Evolutionary conservation across 148 eudicot species (phyloP), one percentile per base, ranked within the genome.

Genomic region (Rhododendron ovatum): DNA sequence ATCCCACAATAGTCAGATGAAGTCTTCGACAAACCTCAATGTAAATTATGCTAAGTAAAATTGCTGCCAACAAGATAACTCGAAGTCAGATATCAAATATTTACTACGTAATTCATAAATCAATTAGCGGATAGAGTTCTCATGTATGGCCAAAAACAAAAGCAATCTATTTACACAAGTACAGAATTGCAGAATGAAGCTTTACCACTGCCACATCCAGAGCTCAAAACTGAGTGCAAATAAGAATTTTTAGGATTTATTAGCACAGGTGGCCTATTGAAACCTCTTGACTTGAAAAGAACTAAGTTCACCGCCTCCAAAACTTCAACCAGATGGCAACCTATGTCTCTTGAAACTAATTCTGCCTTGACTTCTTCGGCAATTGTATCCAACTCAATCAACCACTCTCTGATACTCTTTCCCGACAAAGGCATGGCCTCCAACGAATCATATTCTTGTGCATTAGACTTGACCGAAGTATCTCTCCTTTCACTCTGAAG

Each of bases 11-110:
- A 61, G 93, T 94, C 89, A 96, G 90, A 88, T 96, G 95, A 88
- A 96, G 99, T 91, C 98, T 94, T 86, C 89, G 96, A 88, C 99
- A 95, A 88, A 96, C 95, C 86, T 96, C 99, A 85, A 95, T 92
- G 76, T 96, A 96, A 67, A 96, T 95, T 71, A 95, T 90, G 88
- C 96, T 95, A 88, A 96, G 92, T 87, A 96, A 88, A 91, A 95
- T 91, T 85, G 96, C 99, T 96, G 99, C 88, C 87, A 87, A 89
- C 69, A 84, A 88, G 57, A 79, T 39, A 80, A 84, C 22, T 78
- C 83, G 28, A 86, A 35, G 75, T 88, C 53, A 85, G 85, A 61
- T 67, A 85, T 78, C 86, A 50, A 51, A 78, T 48, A n/a, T 80
- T n/a, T n/a, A 47, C 18, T 15, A 45, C 73, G 47, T 28, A 47